Percentiles rank a stretch among this genome's conserved stretches.
Evolutionary conservation across 352 stramenopile species (phyloP).

Genomic region (Globisporangium barbulae): DNA sequence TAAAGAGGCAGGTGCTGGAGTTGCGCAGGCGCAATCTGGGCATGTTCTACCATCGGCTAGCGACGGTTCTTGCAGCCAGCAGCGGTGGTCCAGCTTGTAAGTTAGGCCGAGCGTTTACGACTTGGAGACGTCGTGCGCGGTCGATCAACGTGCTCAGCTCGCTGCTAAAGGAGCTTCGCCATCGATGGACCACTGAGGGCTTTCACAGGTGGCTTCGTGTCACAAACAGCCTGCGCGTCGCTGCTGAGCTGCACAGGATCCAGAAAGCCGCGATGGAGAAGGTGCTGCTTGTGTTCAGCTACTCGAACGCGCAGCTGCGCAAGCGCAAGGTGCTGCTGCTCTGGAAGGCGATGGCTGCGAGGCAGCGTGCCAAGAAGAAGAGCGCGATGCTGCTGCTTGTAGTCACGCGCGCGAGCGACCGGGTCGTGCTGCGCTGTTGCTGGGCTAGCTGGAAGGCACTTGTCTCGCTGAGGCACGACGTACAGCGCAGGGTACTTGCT

Average conservation of each 20-base stretch:
- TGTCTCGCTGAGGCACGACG: background rate
- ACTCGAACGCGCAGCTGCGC: background rate
- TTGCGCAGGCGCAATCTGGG: constrained; percentile 14
- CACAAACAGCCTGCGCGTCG: background rate
- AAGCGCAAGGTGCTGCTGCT: constrained; percentile 10
- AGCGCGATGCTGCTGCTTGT: background rate
- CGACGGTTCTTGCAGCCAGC: constrained; percentile 4
- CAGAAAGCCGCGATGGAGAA: constrained; percentile 1
- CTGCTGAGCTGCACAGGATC: background rate
- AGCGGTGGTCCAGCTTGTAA: background rate
- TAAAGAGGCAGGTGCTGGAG: constrained; percentile 10
- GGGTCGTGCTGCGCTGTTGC: constrained; percentile 5
- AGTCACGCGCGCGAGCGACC: background rate
- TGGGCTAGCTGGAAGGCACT: constrained; percentile 4
- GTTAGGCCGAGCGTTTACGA: constrained; percentile 6
- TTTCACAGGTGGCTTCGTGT: constrained; percentile 1
- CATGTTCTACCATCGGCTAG: constrained; percentile 11
- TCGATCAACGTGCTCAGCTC: background rate
- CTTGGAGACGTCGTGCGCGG: background rate
- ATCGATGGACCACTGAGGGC: background rate
- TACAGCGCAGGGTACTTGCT: background rate
- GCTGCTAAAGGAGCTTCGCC: background rate
- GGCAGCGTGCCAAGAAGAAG: constrained; percentile 7
- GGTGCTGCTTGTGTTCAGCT: background rate
- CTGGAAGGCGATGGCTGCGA: constrained; percentile 2